phyloP scores from a whole-genome alignment of 2,329 filamentous ascomycete species.

The Neonectria neomacrospora region DNA sequence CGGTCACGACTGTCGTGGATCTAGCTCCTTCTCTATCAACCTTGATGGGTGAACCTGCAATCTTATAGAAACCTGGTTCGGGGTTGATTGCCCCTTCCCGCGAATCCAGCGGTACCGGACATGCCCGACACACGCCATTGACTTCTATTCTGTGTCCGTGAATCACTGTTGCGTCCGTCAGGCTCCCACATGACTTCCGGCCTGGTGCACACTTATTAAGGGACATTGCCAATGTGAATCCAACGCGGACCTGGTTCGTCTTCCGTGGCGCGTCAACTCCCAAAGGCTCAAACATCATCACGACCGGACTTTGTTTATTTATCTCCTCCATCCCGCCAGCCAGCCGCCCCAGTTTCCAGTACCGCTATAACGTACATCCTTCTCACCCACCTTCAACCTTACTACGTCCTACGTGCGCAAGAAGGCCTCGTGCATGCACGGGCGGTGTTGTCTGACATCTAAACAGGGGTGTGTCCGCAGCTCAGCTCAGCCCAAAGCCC shows the following conservation, averaged over 20 bases:
- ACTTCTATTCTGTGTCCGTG: not conserved
- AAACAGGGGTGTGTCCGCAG: conserved; percentile 1
- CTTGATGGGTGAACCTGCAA: not conserved
- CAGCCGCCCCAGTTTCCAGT: conserved; percentile 11
- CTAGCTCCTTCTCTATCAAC: not conserved
- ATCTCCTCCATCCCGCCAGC: not conserved
- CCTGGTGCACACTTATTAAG: not conserved
- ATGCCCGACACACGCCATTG: not conserved
- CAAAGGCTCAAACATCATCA: conserved; percentile 4
- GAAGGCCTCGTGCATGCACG: conserved; percentile 20
- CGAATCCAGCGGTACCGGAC: not conserved
- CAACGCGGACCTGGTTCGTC: not conserved
- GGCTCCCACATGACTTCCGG: not conserved
- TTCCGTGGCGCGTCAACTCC: conserved; percentile 6
- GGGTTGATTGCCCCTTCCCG: conserved; percentile 1
- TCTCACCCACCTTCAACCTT: not conserved
- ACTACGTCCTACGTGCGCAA: not conserved
- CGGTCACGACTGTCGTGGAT: not conserved
- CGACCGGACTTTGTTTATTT: conserved; percentile 6
- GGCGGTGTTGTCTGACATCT: not conserved
- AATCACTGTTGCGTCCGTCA: not conserved
- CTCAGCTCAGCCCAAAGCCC: conserved; percentile 5
- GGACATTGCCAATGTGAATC: conserved; percentile 2
- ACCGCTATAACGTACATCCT: conserved; percentile 3
- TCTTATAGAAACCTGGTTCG: conserved; percentile 9